These are phyloP conservation scores for Backusella westeae DNA, from an alignment of 192 early-diverging fungal species.

Conservation along the genomic window DNA sequence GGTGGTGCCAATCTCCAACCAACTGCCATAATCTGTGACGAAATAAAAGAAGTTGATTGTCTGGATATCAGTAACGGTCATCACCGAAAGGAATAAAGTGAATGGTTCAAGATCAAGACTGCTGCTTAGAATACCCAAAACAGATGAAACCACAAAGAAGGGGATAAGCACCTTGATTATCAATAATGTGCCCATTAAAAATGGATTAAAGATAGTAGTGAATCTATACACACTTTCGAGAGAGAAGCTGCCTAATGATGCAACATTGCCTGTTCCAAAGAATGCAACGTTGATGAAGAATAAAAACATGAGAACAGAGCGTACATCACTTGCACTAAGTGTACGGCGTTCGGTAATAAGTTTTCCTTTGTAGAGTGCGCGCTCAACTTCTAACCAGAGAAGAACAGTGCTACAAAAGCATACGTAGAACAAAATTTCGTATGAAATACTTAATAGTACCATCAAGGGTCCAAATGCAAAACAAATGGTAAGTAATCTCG, in stretches of 20 bases:
- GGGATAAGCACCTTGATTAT: conserved; percentile 92
- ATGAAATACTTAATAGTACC: conserved; percentile 85
- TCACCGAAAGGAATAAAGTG: conserved; percentile 81
- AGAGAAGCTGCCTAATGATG: conserved; percentile 82
- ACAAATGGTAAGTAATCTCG: conserved; percentile 80
- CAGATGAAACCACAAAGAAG: conserved; percentile 87
- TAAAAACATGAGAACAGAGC: conserved; percentile 73
- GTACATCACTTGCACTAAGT: conserved; percentile 45
- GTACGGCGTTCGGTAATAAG: conserved; percentile 14
- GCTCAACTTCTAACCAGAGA: conserved; percentile 79
- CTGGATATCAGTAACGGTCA: conserved; percentile 89
- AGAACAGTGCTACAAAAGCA: conserved; percentile 71
- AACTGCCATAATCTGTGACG: conserved; percentile 87
- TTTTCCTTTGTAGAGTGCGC: conserved; percentile 38
- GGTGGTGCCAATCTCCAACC: conserved; percentile 96
- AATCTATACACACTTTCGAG: conserved; percentile 87
- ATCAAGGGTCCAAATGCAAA: conserved; percentile 87
- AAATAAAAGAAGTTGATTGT: conserved; percentile 97
- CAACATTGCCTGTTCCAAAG: conserved; percentile 97
- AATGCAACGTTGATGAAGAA: conserved; percentile 93
- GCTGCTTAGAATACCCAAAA: conserved; percentile 74
- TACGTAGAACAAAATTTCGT: conserved; percentile 89
- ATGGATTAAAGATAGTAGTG: conserved; percentile 87
- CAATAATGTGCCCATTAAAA: conserved; percentile 83
- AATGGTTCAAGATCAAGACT: conserved; percentile 82